Base-by-base conservation (phyloP, 495 filamentous ascomycete genomes). In the Pyronema omphalodes region DNA sequence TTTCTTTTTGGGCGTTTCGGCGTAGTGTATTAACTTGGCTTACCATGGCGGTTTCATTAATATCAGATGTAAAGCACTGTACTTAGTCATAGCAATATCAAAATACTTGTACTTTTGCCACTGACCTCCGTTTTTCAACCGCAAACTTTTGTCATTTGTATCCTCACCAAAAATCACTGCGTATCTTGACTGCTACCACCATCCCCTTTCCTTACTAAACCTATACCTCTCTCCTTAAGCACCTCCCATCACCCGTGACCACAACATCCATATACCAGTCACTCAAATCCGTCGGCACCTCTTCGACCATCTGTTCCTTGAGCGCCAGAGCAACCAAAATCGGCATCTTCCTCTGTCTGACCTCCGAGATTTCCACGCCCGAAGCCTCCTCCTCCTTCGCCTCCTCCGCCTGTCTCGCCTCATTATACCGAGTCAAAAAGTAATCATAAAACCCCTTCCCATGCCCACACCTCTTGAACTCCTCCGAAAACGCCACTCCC, bases 401-500 rank as follows among this genome's bases (percentile, higher is more conserved):
- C 11, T n/a, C 39, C 39, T 17, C 39, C 6, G 39, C 11, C 6
- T 29, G 23, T 41, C 29, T 54, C 15, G 68, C 68, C 57, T 70
- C 66, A 39, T 69, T 70, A 69, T 88, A 93, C 60, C 79, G 76
- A 55, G 80, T 73, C 65, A 98, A 68, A 67, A 93, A 98, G 70
- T 77, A 80, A 69, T 98, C 91, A 76, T 96, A 98, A 68, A 88
- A 98, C 44, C 93, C 91, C 72, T 85, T 94, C 51, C 91, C 91
- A 72, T 98, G 93, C 7, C 91, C 91, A 9, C 95, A 72, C 63
- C 91, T 73, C 58, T 80, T 75, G 52, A 89, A 77, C 35, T 71
- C 73, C 9, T 69, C 62, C 67, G 94, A 89, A 66, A 96, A 98
- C 7, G 85, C 91, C 67, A 96, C 83, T 11, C 91, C 91, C 1